Conservation (phyloP, 176 grass and related monocot genomes). For the Raddia distichophylla region DNA sequence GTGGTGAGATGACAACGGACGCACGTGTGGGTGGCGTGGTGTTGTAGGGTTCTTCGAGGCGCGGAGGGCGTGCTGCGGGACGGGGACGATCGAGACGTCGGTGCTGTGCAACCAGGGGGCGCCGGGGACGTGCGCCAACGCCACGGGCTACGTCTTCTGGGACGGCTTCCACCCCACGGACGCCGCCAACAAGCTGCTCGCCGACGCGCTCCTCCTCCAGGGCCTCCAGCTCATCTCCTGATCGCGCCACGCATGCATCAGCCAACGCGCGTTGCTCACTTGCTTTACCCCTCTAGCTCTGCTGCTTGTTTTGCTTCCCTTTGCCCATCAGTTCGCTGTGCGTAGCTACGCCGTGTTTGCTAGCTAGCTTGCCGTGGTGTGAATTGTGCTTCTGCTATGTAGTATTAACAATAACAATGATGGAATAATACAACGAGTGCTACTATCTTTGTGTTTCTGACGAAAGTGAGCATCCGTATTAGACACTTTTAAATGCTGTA, state of each 20-base stretch:
- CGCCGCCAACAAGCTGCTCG: slow-evolving; percentile 85
- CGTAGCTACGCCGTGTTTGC: not conserved
- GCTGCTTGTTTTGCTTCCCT: not conserved
- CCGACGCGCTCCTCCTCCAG: slow-evolving; percentile 66
- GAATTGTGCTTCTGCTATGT: not conserved
- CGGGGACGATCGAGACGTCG: slow-evolving; percentile 92
- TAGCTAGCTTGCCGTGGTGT: not conserved
- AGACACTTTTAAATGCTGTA: no score
- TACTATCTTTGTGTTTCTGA: not conserved
- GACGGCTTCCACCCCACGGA: slow-evolving; percentile 96
- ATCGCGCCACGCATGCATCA: not conserved
- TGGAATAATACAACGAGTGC: no score
- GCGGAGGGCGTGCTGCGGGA: slow-evolving; percentile 77
- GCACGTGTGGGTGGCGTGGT: no score
- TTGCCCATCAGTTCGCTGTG: not conserved
- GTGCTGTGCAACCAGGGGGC: slow-evolving; percentile 69
- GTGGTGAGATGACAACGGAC: no score
- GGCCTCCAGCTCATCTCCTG: slow-evolving; percentile 82
- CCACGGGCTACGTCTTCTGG: slow-evolving; percentile 94
- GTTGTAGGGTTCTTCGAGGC: slow-evolving; percentile 76
- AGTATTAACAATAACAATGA: not conserved
- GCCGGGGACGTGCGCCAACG: slow-evolving; percentile 77
- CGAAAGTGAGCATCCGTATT: no score
- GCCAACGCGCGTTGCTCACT: no score
- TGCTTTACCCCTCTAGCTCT: no score